Evolutionary conservation across 768 basidiomycete genomes (phyloP), one percentile per base, ranked within the genome.

Genomic region (Favolaschia claudopus): DNA sequence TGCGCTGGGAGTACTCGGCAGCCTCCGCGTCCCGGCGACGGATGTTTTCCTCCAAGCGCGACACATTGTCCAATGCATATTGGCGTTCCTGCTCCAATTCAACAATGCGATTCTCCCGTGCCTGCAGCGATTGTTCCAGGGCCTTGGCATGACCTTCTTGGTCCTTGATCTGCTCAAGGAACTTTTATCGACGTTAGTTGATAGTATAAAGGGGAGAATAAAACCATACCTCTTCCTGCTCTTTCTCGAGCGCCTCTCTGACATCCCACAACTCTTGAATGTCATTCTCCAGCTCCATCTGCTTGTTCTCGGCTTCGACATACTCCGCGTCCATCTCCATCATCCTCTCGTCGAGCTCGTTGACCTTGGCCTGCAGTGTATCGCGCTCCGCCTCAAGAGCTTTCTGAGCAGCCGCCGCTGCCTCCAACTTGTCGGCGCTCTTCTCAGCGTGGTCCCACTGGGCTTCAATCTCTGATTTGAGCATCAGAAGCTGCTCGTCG

Each of bases 391-490:
- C 63, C 63, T 81, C 74, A 32, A 79, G 59, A 38, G 68, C 71
- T 7, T 65, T 59, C 59, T 72, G 73, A 54, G 77, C 77, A 51
- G 69, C 74, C 67, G 72, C 71, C 32, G 85, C 69, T 28, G 69
- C 69, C 31, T 76, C 68, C 9, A 83, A 74, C 64, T 74, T 77
- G 62, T 87, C 86, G n/a, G 76, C 73, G 14, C 76, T 72, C 57
- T 76, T 76, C 73, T 90, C 88, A 8, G 89, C 85, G 55, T 85
- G 76, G 31, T 78, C 75, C 89, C 89, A 91, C 72, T 91, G 89
- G 10, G 85, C 84, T 65, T 91, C 87, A 29, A 91, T 69, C 72
- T 93, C 89, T 1, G 71, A 68, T 69, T 87, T 87, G 62, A 91
- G 72, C 22, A 83, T 74, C 7, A 55, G 69, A 39, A 77, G 75